Evolutionary conservation across 2,329 filamentous ascomycete genomes (phyloP), one percentile per base, ranked within the genome.

Genomic region (Penicillium rolfsii): DNA sequence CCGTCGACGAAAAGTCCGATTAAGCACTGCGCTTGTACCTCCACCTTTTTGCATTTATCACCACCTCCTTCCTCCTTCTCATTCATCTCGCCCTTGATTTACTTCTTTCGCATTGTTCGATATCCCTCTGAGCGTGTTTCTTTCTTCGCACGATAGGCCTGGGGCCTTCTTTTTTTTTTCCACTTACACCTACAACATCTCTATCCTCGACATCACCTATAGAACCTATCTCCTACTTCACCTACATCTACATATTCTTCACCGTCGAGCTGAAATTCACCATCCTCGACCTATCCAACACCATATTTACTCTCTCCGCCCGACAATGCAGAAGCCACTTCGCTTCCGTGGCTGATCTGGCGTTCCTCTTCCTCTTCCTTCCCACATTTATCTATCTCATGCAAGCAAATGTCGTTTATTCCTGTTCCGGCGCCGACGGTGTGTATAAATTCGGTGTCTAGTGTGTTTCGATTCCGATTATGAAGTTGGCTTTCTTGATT

Each of bases 71-170:
- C 57, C 52, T 28, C 55, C 54, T 58, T 24, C 22, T 43, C 52
- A 38, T 40, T 52, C 63, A 52, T 57, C 64, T 62, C 64, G 55
- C 52, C 55, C 33, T 59, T 62, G 54, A 46, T 40, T 63, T 57
- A 45, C 54, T 58, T 67, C 55, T 30, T 63, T 64, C 57, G 56
- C 59, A 63, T 60, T 64, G 54, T 65, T 61, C 66, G 68, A 71
- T 71, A 71, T 72, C 70, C 70, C 62, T 62, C 52, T 67, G 62
- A 66, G 64, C 70, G 68, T 69, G 61, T 43, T 60, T 61, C 63
- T 62, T 64, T 58, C 49, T 58, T 58, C 43, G 38, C 9, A n/a
- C 12, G 33, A 57, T 56, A 66, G 59, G 63, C 64, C 62, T 69
- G 68, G 65, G 61, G 70, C 69, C 70, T 70, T 53, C 52, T 59